These are phyloP conservation scores for Dichotomopilus funicola DNA, from an alignment of 2,329 filamentous ascomycete species.

Conservation along the genomic window DNA sequence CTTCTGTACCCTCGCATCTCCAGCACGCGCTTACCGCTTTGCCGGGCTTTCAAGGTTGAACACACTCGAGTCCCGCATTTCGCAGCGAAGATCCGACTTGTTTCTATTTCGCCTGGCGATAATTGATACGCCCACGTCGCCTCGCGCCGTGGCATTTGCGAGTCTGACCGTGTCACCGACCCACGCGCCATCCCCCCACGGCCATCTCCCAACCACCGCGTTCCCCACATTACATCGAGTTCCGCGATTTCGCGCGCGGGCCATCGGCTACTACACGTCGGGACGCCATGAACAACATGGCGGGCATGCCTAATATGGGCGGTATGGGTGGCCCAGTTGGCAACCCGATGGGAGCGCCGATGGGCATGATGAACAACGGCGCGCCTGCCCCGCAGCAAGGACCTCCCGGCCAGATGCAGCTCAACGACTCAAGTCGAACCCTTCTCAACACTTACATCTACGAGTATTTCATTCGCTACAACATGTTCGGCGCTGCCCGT, in stretches of 20 bases:
- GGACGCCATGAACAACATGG: conserved; percentile 51
- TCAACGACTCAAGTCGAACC: conserved; percentile 44
- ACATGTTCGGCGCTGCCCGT: conserved; percentile 77
- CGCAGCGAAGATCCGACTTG: conserved; percentile 16
- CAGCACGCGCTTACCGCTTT: conserved; percentile 11
- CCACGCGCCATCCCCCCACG: background rate
- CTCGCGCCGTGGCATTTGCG: background rate
- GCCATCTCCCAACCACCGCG: conserved; percentile 1
- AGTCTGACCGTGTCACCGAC: background rate
- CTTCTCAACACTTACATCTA: conserved; percentile 83
- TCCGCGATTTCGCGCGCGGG: conserved; percentile 27
- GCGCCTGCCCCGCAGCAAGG: conserved; percentile 27
- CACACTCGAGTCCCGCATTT: conserved; percentile 16
- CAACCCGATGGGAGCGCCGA: conserved; percentile 37
- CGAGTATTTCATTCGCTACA: conserved; percentile 82
- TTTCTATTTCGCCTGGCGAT: background rate
- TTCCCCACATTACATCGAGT: background rate
- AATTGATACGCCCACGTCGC: conserved; percentile 1
- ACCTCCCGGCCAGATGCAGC: conserved; percentile 33
- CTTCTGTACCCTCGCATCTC: no score
- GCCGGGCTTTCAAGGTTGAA: conserved; percentile 12
- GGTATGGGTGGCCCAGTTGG: conserved; percentile 61
- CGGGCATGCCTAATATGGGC: conserved; percentile 62
- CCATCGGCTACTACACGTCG: conserved; percentile 31
- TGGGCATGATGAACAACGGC: conserved; percentile 63